Evolutionary conservation across 2,329 filamentous ascomycete genomes (phyloP).

Genomic region (Ciborinia camelliae): DNA sequence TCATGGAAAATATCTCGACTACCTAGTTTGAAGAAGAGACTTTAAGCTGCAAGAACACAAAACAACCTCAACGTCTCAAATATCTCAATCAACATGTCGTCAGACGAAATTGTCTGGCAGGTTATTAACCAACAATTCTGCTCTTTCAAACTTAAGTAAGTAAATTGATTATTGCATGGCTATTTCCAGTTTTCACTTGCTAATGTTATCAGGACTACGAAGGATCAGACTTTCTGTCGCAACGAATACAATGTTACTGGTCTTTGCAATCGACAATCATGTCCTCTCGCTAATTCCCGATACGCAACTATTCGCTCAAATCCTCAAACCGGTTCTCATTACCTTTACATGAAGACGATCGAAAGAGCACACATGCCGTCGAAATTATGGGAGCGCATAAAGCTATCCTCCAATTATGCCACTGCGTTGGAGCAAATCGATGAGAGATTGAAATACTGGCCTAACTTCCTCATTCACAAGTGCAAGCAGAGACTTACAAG

Average conservation of each 20-base stretch:
- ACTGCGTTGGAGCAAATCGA: constrained; percentile 87
- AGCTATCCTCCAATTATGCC: constrained; percentile 84
- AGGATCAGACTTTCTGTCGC: constrained; percentile 88
- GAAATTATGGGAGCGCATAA: constrained; percentile 93
- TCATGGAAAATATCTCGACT: constrained; percentile 16
- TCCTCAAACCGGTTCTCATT: constrained; percentile 75
- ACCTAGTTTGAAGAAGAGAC: neutral
- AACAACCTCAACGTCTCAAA: neutral
- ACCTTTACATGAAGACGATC: constrained; percentile 95
- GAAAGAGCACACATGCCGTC: constrained; percentile 84
- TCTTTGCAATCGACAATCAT: constrained; percentile 82
- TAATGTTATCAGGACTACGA: constrained; percentile 60
- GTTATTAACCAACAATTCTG: constrained; percentile 96
- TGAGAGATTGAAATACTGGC: constrained; percentile 84
- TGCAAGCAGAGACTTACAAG: constrained; percentile 95
- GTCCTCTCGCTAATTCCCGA: constrained; percentile 83
- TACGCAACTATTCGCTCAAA: constrained; percentile 90
- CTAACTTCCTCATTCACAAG: constrained; percentile 89
- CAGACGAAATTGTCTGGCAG: constrained; percentile 96
- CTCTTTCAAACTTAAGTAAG: constrained; percentile 87
- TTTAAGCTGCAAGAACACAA: neutral
- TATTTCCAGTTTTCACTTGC: constrained; percentile 38
- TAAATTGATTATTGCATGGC: constrained; percentile 19
- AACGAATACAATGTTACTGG: constrained; percentile 89
- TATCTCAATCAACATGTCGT: constrained; percentile 59